These are phyloP conservation scores for Lithocarpus polystachyus DNA, from an alignment of 306 rosid species.

Conservation along the genomic window DNA sequence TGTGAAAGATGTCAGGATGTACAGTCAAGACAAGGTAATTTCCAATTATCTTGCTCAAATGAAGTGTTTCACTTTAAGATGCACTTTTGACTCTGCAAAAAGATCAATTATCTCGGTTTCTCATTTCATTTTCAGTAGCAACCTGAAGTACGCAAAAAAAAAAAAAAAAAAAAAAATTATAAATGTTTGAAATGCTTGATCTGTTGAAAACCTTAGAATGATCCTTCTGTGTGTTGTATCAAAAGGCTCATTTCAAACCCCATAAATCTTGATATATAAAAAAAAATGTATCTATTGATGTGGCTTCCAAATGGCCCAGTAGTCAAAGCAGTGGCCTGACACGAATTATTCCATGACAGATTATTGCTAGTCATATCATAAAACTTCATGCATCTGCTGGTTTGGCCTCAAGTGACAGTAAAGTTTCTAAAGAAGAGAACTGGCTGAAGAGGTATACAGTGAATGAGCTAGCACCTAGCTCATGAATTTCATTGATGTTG, in stretches of 20 bases:
- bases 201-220: background rate
- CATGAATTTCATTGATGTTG: conserved; percentile 8
- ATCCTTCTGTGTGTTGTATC: background rate
- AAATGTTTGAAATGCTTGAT: background rate
- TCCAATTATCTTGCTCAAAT: conserved; percentile 12
- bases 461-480: background rate
- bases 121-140: background rate
- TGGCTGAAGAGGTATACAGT: conserved; percentile 85
- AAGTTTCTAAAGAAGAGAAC: conserved; percentile 67
- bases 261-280: conserved; percentile 1
- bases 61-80: background rate
- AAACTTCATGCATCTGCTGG: conserved; percentile 81
- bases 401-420: conserved; percentile 53
- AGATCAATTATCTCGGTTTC: background rate
- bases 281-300: conserved; percentile 4
- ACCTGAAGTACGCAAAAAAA: background rate
- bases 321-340: conserved; percentile 16
- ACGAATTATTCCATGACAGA: conserved; percentile 40
- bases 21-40: conserved; percentile 90
- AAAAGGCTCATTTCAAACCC: conserved; percentile 1
- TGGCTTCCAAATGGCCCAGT: conserved; percentile 8
- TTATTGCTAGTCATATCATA: conserved; percentile 88
- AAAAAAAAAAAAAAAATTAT: background rate
- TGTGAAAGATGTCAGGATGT: conserved; percentile 93
- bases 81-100: conserved; percentile 6